phyloP scores from a whole-genome alignment of 768 basidiomycete genomes.

The Suillus clintonianus region DNA sequence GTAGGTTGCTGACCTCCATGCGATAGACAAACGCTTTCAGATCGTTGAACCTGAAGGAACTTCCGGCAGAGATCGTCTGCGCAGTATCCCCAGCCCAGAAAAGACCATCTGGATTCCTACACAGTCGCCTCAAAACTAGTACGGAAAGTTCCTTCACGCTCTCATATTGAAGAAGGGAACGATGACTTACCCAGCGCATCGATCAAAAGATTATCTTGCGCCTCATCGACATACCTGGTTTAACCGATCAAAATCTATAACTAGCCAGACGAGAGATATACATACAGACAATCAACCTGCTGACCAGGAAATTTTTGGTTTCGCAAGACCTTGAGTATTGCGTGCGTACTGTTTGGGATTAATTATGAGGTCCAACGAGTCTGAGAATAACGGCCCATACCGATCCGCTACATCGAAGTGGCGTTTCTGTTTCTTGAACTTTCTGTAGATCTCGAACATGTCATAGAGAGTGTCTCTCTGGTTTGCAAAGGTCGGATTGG shows the following conservation, averaged over 20 bases:
- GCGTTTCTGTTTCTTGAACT: constrained; percentile 40
- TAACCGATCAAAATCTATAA: neutral
- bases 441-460: constrained; percentile 56
- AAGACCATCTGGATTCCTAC: constrained; percentile 63
- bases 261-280: neutral
- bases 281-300: constrained; percentile 59
- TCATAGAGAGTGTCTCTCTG: constrained; percentile 51
- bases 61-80: constrained; percentile 74
- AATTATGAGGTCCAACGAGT: neutral
- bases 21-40: constrained; percentile 67
- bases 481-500: constrained; percentile 55
- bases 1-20: constrained; percentile 48
- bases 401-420: constrained; percentile 64
- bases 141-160: neutral
- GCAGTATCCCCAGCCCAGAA: constrained; percentile 85
- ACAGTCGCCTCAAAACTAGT: constrained; percentile 63
- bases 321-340: constrained; percentile 40
- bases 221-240: constrained; percentile 71
- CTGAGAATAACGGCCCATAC: constrained; percentile 26
- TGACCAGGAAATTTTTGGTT: constrained; percentile 25
- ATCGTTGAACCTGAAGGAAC: constrained; percentile 71
- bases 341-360: constrained; percentile 47
- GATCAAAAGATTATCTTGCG: constrained; percentile 70
- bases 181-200: constrained; percentile 53
- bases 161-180: neutral